Percentiles rank a stretch among this genome's conserved stretches.
Evolutionary conservation across 768 basidiomycete species (phyloP).

Genomic region (Imleria badia): DNA sequence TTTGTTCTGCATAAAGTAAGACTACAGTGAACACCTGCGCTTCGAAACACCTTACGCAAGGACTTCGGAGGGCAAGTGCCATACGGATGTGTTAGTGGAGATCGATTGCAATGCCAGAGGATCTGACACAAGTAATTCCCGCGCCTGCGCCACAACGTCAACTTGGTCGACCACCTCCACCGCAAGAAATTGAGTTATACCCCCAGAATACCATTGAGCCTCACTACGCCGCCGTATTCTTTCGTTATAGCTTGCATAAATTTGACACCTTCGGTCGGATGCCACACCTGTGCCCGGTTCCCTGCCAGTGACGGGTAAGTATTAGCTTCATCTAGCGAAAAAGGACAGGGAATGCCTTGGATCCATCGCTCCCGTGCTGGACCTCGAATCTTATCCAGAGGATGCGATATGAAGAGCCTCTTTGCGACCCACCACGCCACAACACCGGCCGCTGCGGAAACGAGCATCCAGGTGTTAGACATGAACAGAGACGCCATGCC

Average conservation of each 20-base stretch:
- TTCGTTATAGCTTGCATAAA: conserved; percentile 1
- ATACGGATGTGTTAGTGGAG: neutral
- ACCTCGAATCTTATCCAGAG: neutral
- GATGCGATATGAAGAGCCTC: neutral
- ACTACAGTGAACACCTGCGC: neutral
- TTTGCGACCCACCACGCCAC: neutral
- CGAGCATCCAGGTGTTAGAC: neutral
- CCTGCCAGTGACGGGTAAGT: neutral
- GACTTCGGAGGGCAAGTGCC: conserved; percentile 1
- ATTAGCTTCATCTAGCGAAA: neutral
- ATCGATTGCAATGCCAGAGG: conserved; percentile 2
- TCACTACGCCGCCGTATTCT: neutral
- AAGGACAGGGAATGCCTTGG: neutral
- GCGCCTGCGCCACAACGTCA: neutral
- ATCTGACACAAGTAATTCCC: conserved; percentile 2
- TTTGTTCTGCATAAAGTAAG: neutral
- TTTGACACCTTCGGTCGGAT: neutral
- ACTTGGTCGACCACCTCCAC: neutral
- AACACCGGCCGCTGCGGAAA: neutral
- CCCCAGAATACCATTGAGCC: neutral
- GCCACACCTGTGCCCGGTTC: neutral
- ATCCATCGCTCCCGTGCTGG: neutral
- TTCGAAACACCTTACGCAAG: neutral
- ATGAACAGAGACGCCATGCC: neutral
- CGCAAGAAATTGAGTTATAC: neutral